phyloP scores from a whole-genome alignment of 139 green algal species.

The Chlorella sp. region DNA sequence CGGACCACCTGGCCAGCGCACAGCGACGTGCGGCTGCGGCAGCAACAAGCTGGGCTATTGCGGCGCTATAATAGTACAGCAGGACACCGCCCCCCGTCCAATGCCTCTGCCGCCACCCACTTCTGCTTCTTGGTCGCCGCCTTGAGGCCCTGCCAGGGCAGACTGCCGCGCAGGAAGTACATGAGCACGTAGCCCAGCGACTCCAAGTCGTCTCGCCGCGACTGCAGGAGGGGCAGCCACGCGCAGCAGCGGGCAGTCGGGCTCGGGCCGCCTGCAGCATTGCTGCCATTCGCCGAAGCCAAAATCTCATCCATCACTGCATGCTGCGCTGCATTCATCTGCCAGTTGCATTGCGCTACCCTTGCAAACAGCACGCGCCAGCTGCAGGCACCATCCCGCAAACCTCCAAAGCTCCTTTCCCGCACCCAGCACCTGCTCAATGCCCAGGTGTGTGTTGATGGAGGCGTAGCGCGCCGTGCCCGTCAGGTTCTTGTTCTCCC shows the following conservation, averaged over 20 bases:
- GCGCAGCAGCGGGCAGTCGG: not conserved
- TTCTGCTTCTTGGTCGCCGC: conserved; percentile 99
- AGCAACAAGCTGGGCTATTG: not conserved
- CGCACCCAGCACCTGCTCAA: conserved; percentile 87
- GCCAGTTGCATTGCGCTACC: too few species aligned
- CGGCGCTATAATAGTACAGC: too few species aligned
- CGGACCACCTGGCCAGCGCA: too few species aligned
- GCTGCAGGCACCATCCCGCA: too few species aligned
- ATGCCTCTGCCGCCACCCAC: conserved; percentile 20
- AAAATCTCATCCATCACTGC: too few species aligned
- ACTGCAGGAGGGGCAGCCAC: conserved; percentile 77
- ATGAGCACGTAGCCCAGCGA: conserved; percentile 97
- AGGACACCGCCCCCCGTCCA: not conserved
- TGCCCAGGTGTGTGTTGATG: conserved; percentile 99
- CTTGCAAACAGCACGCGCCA: too few species aligned
- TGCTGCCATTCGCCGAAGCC: too few species aligned
- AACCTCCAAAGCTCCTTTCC: not conserved
- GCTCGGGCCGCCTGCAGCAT: not conserved
- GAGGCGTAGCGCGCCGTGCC: conserved; percentile 98
- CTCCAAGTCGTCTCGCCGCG: conserved; percentile 95
- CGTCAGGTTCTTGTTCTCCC: conserved; percentile 99
- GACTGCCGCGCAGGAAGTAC: conserved; percentile 97
- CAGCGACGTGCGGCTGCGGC: not conserved
- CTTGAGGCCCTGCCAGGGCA: conserved; percentile 98
- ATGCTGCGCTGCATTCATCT: too few species aligned